phyloP scores from a whole-genome alignment of 2,329 filamentous ascomycete species.

The Fusarium devonianum region DNA sequence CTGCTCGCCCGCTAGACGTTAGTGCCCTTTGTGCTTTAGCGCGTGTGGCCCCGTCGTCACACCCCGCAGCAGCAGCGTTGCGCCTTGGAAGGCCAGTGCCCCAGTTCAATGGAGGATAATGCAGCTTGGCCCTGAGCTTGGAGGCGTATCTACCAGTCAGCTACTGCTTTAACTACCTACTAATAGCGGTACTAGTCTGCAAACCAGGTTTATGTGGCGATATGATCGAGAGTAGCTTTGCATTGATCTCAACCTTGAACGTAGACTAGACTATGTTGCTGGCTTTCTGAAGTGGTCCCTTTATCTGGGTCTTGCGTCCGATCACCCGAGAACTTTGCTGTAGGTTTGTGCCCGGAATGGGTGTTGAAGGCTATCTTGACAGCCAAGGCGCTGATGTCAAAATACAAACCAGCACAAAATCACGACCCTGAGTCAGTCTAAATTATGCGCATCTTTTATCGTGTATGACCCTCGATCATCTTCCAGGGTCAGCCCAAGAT shows the following conservation, averaged over 20 bases:
- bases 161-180: too few relatives aligned
- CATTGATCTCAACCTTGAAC: too few relatives aligned
- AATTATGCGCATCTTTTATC: constrained; percentile 5
- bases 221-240: too few relatives aligned
- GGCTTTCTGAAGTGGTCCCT: too few relatives aligned
- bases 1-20: constrained; percentile 37
- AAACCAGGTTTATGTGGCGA: too few relatives aligned
- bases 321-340: not conserved
- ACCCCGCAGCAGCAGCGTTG: constrained; percentile 36
- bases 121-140: constrained; percentile 27
- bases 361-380: constrained; percentile 8
- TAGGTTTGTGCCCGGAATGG: constrained; percentile 26
- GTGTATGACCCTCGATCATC: constrained; percentile 26
- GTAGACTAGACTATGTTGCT: too few relatives aligned
- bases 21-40: constrained; percentile 32
- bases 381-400: too few relatives aligned
- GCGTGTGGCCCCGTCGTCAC: constrained; percentile 15
- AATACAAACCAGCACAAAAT: not conserved
- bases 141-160: too few relatives aligned
- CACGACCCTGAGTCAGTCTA: not conserved
- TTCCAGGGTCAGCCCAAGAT: constrained; percentile 16
- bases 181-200: too few relatives aligned
- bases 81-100: too few relatives aligned
- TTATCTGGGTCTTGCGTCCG: not conserved
- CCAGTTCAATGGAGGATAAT: too few relatives aligned